Base-by-base conservation (phyloP, 192 early-diverging fungal genomes). In the Piromyces finnis region DNA sequence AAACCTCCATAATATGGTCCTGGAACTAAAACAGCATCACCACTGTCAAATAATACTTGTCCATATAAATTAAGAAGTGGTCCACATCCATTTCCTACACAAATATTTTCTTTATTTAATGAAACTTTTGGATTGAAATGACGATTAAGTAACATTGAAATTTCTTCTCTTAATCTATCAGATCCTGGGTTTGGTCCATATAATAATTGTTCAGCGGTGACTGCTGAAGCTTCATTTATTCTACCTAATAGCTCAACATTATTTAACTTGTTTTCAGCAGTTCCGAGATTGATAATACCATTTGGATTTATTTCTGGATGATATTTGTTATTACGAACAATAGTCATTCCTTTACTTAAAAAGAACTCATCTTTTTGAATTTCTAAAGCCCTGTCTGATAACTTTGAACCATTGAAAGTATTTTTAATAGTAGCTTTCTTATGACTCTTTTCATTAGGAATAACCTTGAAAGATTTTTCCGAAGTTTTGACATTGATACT, bases 241-340 rank as follows among this genome's bases (percentile, higher is more conserved):
- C 91, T 91, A 29, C 88, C 83, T 2, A 87, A 26, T 12, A 95
- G 77, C 12, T 91, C 84, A 2, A 81, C 79, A 77, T 78, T 80
- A 84, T 92, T 91, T 30, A 94, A 88, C 77, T 85, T 80, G 83
- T 95, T 96, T 79, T 94, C 91, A 27, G 95, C 95, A 2, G 93
- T 86, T 35, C 94, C 94, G 0, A 94, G 85, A 79, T 95, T 95
- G 80, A 96, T 86, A 80, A 95, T 90, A 28, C 94, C 95, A n/a
- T 78, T 51, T 12, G 90, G 90, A 79, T 94, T 95, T 13, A 6
- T 78, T 41, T 80, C 26, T 68, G 51, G 51, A 68, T 68, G 51
- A 68, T 68, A 68, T n/a, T 68, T 68, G n/a, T 68, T 68, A n/a
- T 68, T 68, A 68, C 51, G 51, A n/a, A 68, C 51, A 68, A 68